These are phyloP conservation scores for Mycena belliarum DNA, from an alignment of 768 basidiomycete species.

Conservation along the genomic window DNA sequence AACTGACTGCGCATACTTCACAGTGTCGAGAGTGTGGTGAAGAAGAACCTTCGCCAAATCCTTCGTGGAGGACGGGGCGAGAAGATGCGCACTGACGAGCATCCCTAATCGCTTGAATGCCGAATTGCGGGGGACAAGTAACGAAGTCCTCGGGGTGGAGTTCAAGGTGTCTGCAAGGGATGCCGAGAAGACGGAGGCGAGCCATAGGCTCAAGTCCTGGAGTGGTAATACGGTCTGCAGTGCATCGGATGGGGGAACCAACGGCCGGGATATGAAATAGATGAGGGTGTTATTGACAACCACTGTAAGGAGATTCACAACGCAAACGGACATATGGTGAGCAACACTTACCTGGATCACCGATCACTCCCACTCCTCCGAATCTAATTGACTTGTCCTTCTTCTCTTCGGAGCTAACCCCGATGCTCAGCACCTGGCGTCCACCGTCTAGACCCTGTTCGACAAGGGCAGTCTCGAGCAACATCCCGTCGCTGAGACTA, in stretches of 20 bases:
- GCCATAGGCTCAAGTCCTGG: slow-evolving; percentile 87
- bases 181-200: slow-evolving; percentile 88
- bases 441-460: slow-evolving; percentile 70
- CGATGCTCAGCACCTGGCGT: slow-evolving; percentile 70
- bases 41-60: slow-evolving; percentile 83
- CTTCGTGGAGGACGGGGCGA: slow-evolving; percentile 71
- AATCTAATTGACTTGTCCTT: slow-evolving; percentile 69
- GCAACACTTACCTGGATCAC: slow-evolving; percentile 62
- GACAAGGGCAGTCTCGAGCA: slow-evolving; percentile 77
- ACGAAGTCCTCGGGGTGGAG: slow-evolving; percentile 67
- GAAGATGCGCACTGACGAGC: slow-evolving; percentile 84
- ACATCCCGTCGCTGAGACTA: slow-evolving; percentile 70
- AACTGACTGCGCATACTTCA: slow-evolving; percentile 70
- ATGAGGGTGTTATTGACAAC: slow-evolving; percentile 76
- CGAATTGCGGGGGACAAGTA: slow-evolving; percentile 86
- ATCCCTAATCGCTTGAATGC: slow-evolving; percentile 86
- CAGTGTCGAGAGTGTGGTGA: slow-evolving; percentile 80
- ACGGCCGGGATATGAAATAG: slow-evolving; percentile 84
- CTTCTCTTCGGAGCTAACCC: slow-evolving; percentile 55
- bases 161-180: slow-evolving; percentile 72
- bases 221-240: slow-evolving; percentile 79
- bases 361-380: slow-evolving; percentile 79
- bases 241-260: slow-evolving; percentile 80
- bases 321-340: background rate
- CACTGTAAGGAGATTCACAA: slow-evolving; percentile 45